phyloP scores from a whole-genome alignment of 164 flowering plant species.

The Hamamelis virginiana region DNA sequence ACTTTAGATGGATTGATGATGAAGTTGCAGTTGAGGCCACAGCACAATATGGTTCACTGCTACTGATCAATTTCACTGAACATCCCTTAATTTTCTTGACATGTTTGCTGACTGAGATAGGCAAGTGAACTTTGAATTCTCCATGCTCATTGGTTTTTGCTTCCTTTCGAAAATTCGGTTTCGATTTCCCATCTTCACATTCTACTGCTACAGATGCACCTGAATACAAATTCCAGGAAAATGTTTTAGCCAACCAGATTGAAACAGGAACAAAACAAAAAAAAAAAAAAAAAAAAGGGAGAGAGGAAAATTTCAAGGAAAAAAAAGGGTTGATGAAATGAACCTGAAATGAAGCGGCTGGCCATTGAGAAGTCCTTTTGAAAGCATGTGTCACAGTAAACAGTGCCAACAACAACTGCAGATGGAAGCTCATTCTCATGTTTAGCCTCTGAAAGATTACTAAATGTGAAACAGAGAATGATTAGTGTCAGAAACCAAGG shows the following conservation, averaged over 20 bases:
- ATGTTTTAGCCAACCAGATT: not conserved
- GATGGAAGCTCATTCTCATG: constrained; percentile 43
- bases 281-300: not conserved
- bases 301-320: not conserved
- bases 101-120: constrained; percentile 62
- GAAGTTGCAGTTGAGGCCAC: constrained; percentile 67
- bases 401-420: constrained; percentile 74
- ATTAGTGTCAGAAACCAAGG: constrained; percentile 27
- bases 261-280: not conserved
- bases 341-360: constrained; percentile 82
- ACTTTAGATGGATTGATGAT: constrained; percentile 55
- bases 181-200: constrained; percentile 37
- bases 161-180: constrained; percentile 40
- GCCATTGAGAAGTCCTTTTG: constrained; percentile 41
- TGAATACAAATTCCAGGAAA: constrained; percentile 12
- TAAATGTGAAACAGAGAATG: constrained; percentile 28
- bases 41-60: constrained; percentile 71
- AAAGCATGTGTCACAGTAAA: constrained; percentile 81
- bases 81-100: constrained; percentile 57
- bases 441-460: constrained; percentile 32
- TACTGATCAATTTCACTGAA: constrained; percentile 59
- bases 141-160: constrained; percentile 68
- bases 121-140: constrained; percentile 56
- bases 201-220: constrained; percentile 62
- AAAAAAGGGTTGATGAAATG: not conserved